Base-by-base conservation (phyloP, 2,329 filamentous ascomycete genomes). In the Colletotrichum falcatum region DNA sequence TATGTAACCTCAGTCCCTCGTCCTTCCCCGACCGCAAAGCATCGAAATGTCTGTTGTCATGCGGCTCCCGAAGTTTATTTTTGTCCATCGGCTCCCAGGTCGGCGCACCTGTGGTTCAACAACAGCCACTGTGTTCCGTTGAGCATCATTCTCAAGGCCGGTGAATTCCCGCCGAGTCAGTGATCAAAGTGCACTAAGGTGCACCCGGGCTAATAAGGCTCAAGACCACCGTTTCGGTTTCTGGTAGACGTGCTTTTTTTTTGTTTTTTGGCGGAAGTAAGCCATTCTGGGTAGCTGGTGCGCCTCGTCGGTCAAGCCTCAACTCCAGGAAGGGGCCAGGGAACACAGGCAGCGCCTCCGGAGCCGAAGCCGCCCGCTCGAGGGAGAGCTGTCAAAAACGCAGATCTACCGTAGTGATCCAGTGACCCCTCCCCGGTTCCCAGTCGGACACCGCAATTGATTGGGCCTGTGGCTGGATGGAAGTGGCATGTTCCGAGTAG, bases 401-500 rank as follows among this genome's bases (percentile, higher is more conserved):
- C 49, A 71, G 69, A 71, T 71, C 69, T 65, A 70, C 69, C 66
- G 69, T 55, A 56, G 54, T 65, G 65, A 70, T 65, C 65, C 48
- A 55, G 39, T 65, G 66, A 37, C 65, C 46, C 68, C 55, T 58
- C 46, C 68, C 55, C 65, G 48, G 69, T 70, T 48, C 44, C 44
- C 20, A 46, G n/a, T 46, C n/a, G 44, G 23, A 55, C 48, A 69
- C 69, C 61, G 65, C 55, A 56, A 39, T 61, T 61, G 69, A 70
- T 58, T 70, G 60, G 66, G 55, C 26, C 44, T 70, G 61, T 71
- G 66, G 61, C 54, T 69, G 66, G 55, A 67, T 63, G 68, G 68
- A 71, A 65, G 61, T 71, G 61, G 66, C 69, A 70, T 53, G 66
- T 65, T 71, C 69, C 69, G 69, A 65, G 69, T 71, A 71, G 69